Evolutionary conservation across 1,139 yeast genomes (phyloP).

Genomic region (Blastobotrys malaysiensis): DNA sequence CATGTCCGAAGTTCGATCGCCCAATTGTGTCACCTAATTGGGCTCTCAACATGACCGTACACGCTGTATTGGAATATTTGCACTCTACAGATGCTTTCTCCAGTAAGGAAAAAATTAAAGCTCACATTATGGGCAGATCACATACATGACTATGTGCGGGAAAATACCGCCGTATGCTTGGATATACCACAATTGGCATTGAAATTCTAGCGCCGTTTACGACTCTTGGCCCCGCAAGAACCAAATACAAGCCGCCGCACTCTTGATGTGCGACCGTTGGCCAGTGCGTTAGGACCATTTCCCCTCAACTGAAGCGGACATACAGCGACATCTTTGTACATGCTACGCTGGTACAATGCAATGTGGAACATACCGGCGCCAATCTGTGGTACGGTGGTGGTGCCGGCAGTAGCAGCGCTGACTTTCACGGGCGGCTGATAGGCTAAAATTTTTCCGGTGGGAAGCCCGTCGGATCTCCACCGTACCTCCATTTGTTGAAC

Average conservation of each 20-base stretch:
- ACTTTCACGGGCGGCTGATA: background rate
- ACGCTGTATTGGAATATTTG: background rate
- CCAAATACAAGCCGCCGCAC: background rate
- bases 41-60: no score
- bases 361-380: background rate
- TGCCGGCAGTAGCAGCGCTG: background rate
- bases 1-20: background rate
- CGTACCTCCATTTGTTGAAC: background rate
- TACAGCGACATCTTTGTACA: background rate
- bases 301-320: background rate
- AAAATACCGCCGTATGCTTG: no score
- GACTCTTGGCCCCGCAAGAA: background rate
- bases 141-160: no score
- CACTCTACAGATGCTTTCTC: background rate
- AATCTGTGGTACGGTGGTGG: background rate
- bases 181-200: no score
- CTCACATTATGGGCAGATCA: no score
- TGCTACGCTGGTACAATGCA: background rate
- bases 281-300: background rate
- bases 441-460: background rate
- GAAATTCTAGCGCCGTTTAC: background rate
- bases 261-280: background rate
- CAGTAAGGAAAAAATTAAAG: no score
- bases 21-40: background rate
- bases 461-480: background rate